phyloP scores from a whole-genome alignment of 192 early-diverging fungal genomes.

The Coemansia guatemalensis region DNA sequence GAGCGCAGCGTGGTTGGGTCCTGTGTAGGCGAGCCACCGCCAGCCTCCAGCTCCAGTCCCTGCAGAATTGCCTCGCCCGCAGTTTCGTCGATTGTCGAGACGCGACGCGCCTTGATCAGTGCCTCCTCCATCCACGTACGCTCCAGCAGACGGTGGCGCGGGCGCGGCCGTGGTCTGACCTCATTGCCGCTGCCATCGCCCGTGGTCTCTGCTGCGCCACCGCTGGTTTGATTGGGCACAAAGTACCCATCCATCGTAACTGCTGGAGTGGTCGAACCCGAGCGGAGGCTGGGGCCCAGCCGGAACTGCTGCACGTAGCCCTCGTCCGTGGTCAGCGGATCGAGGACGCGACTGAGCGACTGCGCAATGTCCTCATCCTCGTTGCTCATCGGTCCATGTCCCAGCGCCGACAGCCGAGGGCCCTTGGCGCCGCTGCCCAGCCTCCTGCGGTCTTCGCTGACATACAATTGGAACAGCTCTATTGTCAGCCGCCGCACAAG shows the following conservation, averaged over 20 bases:
- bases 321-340: slow-evolving; percentile 15
- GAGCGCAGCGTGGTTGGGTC: slow-evolving; percentile 14
- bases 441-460: slow-evolving; percentile 51
- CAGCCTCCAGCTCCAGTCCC: slow-evolving; percentile 22
- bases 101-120: slow-evolving; percentile 51
- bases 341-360: slow-evolving; percentile 22
- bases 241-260: slow-evolving; percentile 57
- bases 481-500: slow-evolving; percentile 51
- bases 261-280: slow-evolving; percentile 46
- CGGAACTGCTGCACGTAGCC: slow-evolving; percentile 55
- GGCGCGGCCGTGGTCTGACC: slow-evolving; percentile 23
- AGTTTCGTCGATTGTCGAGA: slow-evolving; percentile 52
- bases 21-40: neutral
- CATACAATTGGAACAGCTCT: slow-evolving; percentile 55
- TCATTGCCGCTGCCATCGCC: neutral
- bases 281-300: slow-evolving; percentile 47
- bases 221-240: slow-evolving; percentile 19
- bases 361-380: slow-evolving; percentile 27
- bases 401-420: neutral
- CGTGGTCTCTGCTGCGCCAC: neutral
- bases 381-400: neutral
- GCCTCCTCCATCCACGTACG: slow-evolving; percentile 57
- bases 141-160: slow-evolving; percentile 48
- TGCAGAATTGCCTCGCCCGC: slow-evolving; percentile 49
- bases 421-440: neutral